Base-by-base conservation (phyloP, 140 eudicot species). In the Oenanthe javanica region DNA sequence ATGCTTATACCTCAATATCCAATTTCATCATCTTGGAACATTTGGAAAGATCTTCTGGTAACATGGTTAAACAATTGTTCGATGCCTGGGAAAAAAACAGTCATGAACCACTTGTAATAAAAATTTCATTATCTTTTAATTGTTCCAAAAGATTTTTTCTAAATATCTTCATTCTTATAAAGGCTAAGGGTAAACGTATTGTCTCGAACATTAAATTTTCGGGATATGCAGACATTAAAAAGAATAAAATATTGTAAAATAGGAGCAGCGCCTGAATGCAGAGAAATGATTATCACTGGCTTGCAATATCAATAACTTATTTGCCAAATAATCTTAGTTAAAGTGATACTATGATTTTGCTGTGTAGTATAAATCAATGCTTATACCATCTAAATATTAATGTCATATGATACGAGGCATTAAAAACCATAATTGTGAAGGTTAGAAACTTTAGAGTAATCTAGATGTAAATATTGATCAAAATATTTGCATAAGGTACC, bases 41-140 rank as follows among this genome's bases (percentile, higher is more conserved):
- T 66, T 83, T 88, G 82, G 84, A 86, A 54, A 95, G 86, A 82
- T 91, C 97, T 69, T 92, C 97, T 12, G 99, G 98, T 88, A 95
- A 87, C 85, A 89, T 86, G 80, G 93, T 84, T 48, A 95, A 88
- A 78, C 74, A 47, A 75, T 95, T 95, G 86, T 91, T 93, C 75
- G 99, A 91, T 79, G 92, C 96, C 99, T 95, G 88, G 78, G 71
- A 42, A 79, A 64, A 12, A 23, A n/a, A 12, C 48, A 67, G 81
- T 55, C 21, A 82, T 40, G 14, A 77, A 72, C 51, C 72, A 79
- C 54, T 5, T 31, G 36, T 31, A 31, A 31, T 31, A 31, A 31
- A 31, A 31, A 31, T 31, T 31, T 31, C 36, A 31, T 31, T 31
- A 31, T 31, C 36, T 31, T 31, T 66, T 67, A 27, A 21, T 31